These are phyloP conservation scores for Hypoxylon sp. DNA, from an alignment of 2,329 filamentous ascomycete genomes.

Conservation along the genomic window DNA sequence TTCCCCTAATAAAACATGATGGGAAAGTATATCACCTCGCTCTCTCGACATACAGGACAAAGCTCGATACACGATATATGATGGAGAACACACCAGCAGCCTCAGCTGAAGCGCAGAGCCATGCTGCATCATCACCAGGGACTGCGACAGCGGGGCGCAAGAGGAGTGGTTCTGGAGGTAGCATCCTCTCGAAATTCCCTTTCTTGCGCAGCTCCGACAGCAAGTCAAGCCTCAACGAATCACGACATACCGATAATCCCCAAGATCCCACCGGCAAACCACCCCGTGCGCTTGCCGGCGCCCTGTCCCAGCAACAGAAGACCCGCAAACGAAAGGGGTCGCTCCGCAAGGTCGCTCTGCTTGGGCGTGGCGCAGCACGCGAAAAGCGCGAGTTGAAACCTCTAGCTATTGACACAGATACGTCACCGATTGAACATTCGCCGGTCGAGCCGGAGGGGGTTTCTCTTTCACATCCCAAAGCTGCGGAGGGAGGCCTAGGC, in stretches of 20 bases:
- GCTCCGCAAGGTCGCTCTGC: constrained; percentile 84
- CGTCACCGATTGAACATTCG: constrained; percentile 30
- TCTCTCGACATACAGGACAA: constrained; percentile 28
- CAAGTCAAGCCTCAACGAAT: constrained; percentile 47
- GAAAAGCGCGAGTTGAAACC: constrained; percentile 66
- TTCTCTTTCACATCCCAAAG: constrained; percentile 33
- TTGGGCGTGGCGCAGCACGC: constrained; percentile 77
- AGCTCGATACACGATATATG: constrained; percentile 34
- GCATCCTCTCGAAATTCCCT: constrained; percentile 75
- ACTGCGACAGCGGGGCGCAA: constrained; percentile 54
- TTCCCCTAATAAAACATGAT: constrained; percentile 37
- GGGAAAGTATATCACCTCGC: constrained; percentile 37
- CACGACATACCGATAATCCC: constrained; percentile 42
- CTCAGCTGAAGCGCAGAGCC: constrained; percentile 49
- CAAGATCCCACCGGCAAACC: constrained; percentile 43
- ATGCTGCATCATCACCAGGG: constrained; percentile 43
- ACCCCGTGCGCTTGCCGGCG: constrained; percentile 50
- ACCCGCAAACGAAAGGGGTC: constrained; percentile 83
- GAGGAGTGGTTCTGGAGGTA: constrained; percentile 69
- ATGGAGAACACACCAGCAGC: constrained; percentile 49
- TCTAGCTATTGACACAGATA: constrained; percentile 59
- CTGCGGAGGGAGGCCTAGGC: constrained; percentile 54
- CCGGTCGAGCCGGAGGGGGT: constrained; percentile 40
- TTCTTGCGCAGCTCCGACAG: constrained; percentile 67
- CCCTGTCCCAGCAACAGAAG: constrained; percentile 58